Evolutionary conservation across 2,329 filamentous ascomycete genomes (phyloP).

Genomic region (Lecanosticta acicola): DNA sequence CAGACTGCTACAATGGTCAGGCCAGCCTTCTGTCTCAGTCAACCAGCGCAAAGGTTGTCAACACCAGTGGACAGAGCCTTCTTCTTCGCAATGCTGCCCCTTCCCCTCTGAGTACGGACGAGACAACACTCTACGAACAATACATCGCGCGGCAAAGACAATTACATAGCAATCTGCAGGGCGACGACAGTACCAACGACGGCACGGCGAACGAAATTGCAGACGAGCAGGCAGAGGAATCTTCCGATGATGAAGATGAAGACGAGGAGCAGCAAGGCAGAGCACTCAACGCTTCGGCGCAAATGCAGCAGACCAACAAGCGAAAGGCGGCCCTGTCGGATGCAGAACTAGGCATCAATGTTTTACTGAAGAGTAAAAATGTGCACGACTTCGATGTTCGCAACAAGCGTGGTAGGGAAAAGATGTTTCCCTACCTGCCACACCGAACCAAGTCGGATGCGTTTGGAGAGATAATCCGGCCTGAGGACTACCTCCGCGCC

Average conservation of each 20-base stretch:
- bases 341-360: conserved; percentile 85
- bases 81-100: conserved; percentile 34
- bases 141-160: conserved; percentile 85
- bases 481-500: conserved; percentile 87
- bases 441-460: conserved; percentile 77
- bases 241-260: conserved; percentile 79
- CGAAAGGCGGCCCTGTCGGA: conserved; percentile 84
- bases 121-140: conserved; percentile 79
- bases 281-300: conserved; percentile 80
- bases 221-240: conserved; percentile 80
- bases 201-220: conserved; percentile 56
- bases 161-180: conserved; percentile 74
- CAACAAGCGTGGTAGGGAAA: conserved; percentile 84
- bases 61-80: conserved; percentile 52
- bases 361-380: conserved; percentile 73
- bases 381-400: conserved; percentile 92
- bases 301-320: conserved; percentile 69
- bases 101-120: conserved; percentile 69
- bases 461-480: conserved; percentile 87
- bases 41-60: conserved; percentile 46
- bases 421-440: conserved; percentile 82
- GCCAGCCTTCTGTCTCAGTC: conserved; percentile 19
- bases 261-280: conserved; percentile 88
- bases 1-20: conserved; percentile 49
- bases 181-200: conserved; percentile 61